phyloP scores from a whole-genome alignment of 148 eudicot genomes.

The Nyssa sinensis region DNA sequence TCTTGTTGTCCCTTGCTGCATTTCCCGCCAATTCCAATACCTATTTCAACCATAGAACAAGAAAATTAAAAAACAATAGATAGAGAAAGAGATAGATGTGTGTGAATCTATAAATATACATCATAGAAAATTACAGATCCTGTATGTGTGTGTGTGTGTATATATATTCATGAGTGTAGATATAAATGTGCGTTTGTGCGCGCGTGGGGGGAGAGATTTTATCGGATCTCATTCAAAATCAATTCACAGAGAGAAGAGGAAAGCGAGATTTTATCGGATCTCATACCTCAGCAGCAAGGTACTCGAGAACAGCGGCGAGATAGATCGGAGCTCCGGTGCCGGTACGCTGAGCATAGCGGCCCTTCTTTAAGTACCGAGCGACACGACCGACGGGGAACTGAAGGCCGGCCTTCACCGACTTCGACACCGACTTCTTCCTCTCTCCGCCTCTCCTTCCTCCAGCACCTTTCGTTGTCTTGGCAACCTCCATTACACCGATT shows the following conservation, averaged over 20 bases:
- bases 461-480: slow-evolving; percentile 18
- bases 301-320: too few species aligned
- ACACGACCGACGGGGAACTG: slow-evolving; percentile 9
- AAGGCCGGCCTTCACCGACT: slow-evolving; percentile 36
- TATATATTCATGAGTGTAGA: background rate
- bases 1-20: slow-evolving; percentile 47
- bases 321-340: slow-evolving; percentile 36
- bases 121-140: too few species aligned
- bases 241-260: too few species aligned
- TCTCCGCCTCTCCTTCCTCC: slow-evolving; percentile 27
- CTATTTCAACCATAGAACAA: slow-evolving; percentile 2
- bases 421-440: slow-evolving; percentile 28
- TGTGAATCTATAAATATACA: too few species aligned
- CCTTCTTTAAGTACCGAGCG: slow-evolving; percentile 37
- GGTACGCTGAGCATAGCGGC: slow-evolving; percentile 41
- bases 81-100: too few species aligned
- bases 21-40: slow-evolving; percentile 45
- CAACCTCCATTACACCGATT: slow-evolving; percentile 21
- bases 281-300: slow-evolving; percentile 23
- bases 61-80: too few species aligned
- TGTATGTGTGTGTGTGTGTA: too few species aligned
- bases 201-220: too few species aligned
- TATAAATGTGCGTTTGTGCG: too few species aligned
- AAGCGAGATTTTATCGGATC: too few species aligned
- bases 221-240: too few species aligned